phyloP scores from a whole-genome alignment of 306 rosid genomes.

The Medicago arabica region DNA sequence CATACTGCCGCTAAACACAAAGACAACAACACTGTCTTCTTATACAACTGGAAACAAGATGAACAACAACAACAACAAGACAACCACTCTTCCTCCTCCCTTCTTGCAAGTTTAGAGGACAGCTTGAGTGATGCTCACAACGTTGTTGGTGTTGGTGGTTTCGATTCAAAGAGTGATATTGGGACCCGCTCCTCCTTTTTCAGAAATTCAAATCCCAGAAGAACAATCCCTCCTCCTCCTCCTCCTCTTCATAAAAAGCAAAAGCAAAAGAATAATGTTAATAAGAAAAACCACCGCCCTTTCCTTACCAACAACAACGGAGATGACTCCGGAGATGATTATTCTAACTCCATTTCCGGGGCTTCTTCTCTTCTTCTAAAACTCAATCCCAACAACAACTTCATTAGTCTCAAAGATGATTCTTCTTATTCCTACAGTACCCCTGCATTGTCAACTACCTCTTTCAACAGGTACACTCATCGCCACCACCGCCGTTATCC shows the following conservation, averaged over 20 bases:
- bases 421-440: slow-evolving; percentile 90
- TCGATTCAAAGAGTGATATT: slow-evolving; percentile 66
- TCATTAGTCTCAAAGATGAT: slow-evolving; percentile 62
- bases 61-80: slow-evolving; percentile 18
- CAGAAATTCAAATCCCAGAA: not conserved
- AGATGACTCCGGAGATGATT: slow-evolving; percentile 31
- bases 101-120: slow-evolving; percentile 64
- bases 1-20: not conserved
- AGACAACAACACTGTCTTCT: slow-evolving; percentile 48
- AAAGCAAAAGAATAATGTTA: not conserved
- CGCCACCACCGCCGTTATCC: slow-evolving; percentile 52
- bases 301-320: not conserved
- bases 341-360: slow-evolving; percentile 63
- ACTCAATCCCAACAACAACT: slow-evolving; percentile 55
- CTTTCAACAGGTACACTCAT: slow-evolving; percentile 60
- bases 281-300: not conserved
- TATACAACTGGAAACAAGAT: slow-evolving; percentile 79
- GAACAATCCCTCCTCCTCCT: not conserved
- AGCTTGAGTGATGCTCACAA: slow-evolving; percentile 76
- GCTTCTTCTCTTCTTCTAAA: slow-evolving; percentile 73
- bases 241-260: not conserved
- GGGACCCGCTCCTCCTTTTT: slow-evolving; percentile 59
- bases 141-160: not conserved
- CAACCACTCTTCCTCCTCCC: slow-evolving; percentile 58
- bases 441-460: slow-evolving; percentile 93